Conservation (phyloP, 2,329 filamentous ascomycete genomes). For the Trichoderma sp. region DNA sequence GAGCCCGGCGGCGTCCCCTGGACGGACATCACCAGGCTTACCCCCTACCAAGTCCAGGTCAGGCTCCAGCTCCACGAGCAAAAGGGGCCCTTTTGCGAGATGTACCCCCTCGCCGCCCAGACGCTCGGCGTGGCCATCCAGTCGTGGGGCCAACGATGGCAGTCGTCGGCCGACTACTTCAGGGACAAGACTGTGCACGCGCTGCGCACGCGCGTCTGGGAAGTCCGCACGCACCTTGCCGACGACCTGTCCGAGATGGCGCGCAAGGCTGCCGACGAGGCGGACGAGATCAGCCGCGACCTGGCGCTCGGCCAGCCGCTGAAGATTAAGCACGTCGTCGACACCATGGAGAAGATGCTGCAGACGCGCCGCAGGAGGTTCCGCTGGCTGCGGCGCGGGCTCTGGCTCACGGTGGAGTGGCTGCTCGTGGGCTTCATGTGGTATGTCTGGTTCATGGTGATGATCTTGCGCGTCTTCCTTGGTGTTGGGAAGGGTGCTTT, state of each 20-base stretch:
- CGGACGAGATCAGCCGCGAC: conserved; percentile 75
- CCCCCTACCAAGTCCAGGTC: conserved; percentile 39
- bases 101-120: conserved; percentile 56
- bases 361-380: conserved; percentile 67
- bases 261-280: conserved; percentile 70
- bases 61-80: conserved; percentile 37
- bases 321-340: conserved; percentile 76
- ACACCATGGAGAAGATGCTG: conserved; percentile 76
- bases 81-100: conserved; percentile 44
- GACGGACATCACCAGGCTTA: conserved; percentile 48
- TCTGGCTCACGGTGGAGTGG: conserved; percentile 88
- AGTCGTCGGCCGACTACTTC: conserved; percentile 61
- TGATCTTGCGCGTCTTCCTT: conserved; percentile 67
- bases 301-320: conserved; percentile 76
- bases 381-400: conserved; percentile 71
- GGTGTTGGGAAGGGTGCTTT: conserved; percentile 63
- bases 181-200: conserved; percentile 56
- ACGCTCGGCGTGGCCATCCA: conserved; percentile 52
- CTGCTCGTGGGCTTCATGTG: conserved; percentile 85
- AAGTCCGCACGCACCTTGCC: conserved; percentile 49
- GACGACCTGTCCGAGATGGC: conserved; percentile 62
- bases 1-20: conserved; percentile 38
- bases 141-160: conserved; percentile 56
- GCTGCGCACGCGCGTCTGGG: conserved; percentile 52
- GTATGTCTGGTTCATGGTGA: conserved; percentile 90